Evolutionary conservation across 495 filamentous ascomycete species (phyloP).

Genomic region (Penicillium lividum): DNA sequence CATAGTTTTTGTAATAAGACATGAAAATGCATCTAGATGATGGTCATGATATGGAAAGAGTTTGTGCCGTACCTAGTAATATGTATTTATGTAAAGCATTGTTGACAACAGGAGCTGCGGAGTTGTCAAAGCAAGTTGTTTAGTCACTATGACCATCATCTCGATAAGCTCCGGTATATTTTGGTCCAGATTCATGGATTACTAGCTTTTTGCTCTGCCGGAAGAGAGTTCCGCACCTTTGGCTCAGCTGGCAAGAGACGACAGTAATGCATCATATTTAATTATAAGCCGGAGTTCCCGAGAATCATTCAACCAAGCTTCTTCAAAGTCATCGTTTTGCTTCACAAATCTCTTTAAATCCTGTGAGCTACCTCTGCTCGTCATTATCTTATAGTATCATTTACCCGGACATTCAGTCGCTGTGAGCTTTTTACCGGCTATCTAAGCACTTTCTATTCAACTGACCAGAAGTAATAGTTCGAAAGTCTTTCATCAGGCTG

Average conservation of each 20-base stretch:
- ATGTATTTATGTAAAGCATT: too few relatives aligned
- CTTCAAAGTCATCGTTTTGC: background rate
- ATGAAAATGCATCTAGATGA: too few relatives aligned
- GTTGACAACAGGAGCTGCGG: too few relatives aligned
- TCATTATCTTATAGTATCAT: background rate
- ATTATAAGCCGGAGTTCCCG: background rate
- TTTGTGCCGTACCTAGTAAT: too few relatives aligned
- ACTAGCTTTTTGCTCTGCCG: slow-evolving; percentile 2
- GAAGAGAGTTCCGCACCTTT: slow-evolving; percentile 22
- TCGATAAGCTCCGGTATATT: background rate
- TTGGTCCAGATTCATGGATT: background rate
- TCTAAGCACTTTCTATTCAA: background rate
- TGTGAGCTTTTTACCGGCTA: background rate
- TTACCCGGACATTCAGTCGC: background rate
- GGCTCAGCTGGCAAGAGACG: slow-evolving; percentile 9
- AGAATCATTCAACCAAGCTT: background rate
- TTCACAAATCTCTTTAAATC: background rate
- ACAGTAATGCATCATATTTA: slow-evolving; percentile 26
- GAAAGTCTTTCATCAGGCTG: background rate
- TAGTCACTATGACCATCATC: slow-evolving; percentile 10
- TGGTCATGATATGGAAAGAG: too few relatives aligned
- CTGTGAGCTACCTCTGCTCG: background rate
- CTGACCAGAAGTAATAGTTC: background rate
- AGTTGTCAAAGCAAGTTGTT: background rate
- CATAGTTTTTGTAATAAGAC: too few relatives aligned